Evolutionary conservation across 2,329 filamentous ascomycete genomes (phyloP), one percentile per base, ranked within the genome.

Genomic region (Acrocalymma vagum): DNA sequence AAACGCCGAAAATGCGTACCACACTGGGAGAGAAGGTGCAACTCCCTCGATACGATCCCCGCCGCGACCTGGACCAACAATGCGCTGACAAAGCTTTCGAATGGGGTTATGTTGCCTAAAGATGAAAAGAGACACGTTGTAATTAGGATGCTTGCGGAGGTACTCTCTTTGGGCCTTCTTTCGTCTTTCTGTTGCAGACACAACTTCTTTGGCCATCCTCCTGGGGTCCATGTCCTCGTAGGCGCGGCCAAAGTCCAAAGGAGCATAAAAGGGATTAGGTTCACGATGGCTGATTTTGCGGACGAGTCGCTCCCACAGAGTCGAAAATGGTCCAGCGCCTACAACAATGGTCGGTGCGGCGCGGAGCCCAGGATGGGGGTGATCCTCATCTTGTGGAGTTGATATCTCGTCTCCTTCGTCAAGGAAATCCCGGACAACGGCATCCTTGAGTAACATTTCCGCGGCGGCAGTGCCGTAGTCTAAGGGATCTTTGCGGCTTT

Each of bases 381-480:
- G 65, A 10, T 65, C 61, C n/a, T n/a, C n/a, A 8, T 48, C 57
- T 14, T 52, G 43, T 9, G 57, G 60, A 15, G 52, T 60, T 7
- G 43, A 30, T 9, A 38, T 34, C 6, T 65, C 60, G 79, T 73
- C 48, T 79, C 77, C 53, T 42, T 95, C 90, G 58, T 97, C 91
- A 4, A 99, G 80, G 48, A 99, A 99, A 59, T 97, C 94, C 33
- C 85, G 86, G 6, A 99, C 93, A 17, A 99, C 91, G 1, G 91
- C 90, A 69, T 97, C 93, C 65, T 97, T 97, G 29, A 97, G 79
- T 32, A 99, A 79, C 91, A 97, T 96, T 65, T 97, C 94, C 65
- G 95, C 88, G 38, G 90, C 92, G 6, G 90, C 91, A 15, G 88
- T 88, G 3, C 92, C 92, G 64, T 95, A 95, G 63, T 96, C 92